phyloP scores from a whole-genome alignment of 345 rosid species.

The Syzygium grande region DNA sequence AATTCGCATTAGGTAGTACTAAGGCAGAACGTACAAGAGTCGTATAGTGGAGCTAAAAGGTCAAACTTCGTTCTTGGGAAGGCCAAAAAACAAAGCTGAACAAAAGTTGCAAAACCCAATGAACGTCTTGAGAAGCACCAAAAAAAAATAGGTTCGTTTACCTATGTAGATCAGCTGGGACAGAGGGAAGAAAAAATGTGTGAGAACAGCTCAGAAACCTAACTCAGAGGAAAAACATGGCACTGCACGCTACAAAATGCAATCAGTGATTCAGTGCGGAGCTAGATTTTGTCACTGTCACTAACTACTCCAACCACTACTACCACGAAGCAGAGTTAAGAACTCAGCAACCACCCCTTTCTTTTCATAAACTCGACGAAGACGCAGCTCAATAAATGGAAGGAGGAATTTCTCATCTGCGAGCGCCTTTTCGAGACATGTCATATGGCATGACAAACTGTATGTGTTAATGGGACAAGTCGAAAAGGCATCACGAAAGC shows the following conservation, averaged over 20 bases:
- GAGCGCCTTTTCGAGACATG: neutral
- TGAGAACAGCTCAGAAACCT: neutral
- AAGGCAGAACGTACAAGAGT: neutral
- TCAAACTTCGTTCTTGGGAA: neutral
- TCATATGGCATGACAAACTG: neutral
- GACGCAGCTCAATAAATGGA: neutral
- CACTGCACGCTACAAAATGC: neutral
- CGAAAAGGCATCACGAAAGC: neutral
- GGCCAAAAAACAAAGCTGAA: neutral
- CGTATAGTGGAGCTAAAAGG: neutral
- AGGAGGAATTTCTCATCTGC: neutral
- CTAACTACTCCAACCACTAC: neutral
- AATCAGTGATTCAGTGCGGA: neutral
- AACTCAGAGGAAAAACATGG: neutral
- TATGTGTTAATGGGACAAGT: neutral
- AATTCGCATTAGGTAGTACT: neutral
- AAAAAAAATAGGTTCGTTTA: neutral
- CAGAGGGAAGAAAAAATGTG: neutral
- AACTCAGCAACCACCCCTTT: neutral
- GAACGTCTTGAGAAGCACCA: neutral
- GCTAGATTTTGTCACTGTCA: neutral
- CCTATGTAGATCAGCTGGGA: neutral
- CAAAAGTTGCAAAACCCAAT: neutral
- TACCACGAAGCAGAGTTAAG: neutral
- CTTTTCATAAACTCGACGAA: neutral